Percentiles rank a stretch among this genome's conserved stretches.
phyloP scores from a whole-genome alignment of 805 yeast genomes.

The Schwanniomyces yamadae region DNA sequence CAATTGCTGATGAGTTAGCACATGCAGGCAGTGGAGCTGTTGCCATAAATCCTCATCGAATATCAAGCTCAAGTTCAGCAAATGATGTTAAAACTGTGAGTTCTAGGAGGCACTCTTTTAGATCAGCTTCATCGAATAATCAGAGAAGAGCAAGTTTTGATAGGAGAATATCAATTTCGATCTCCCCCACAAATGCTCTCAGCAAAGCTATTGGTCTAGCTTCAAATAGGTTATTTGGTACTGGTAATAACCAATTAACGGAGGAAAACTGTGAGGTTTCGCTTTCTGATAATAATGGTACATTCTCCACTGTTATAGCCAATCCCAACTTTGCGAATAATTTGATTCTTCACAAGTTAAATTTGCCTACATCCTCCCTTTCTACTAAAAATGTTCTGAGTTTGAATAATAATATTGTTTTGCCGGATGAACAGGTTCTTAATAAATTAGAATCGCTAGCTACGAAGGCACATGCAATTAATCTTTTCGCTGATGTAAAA shows the following conservation, averaged over 20 bases:
- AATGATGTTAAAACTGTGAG: conserved; percentile 16
- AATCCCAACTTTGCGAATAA: conserved; percentile 36
- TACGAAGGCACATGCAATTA: conserved; percentile 87
- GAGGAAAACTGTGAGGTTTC: neutral
- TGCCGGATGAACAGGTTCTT: conserved; percentile 40
- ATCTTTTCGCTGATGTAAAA: conserved; percentile 87
- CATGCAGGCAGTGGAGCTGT: conserved; percentile 53
- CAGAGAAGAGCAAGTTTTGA: conserved; percentile 64
- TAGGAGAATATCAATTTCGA: conserved; percentile 64
- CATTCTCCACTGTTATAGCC: conserved; percentile 20
- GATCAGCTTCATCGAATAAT: conserved; percentile 49
- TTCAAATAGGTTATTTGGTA: conserved; percentile 69
- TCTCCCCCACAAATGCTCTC: conserved; percentile 83
- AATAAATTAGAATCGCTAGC: conserved; percentile 67
- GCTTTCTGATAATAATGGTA: conserved; percentile 4
- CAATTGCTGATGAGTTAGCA: conserved; percentile 90
- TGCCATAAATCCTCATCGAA: conserved; percentile 40
- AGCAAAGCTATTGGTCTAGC: conserved; percentile 87
- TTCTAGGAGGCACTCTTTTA: conserved; percentile 35
- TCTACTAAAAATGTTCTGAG: no score
- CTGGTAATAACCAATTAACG: conserved; percentile 1
- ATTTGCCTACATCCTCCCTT: conserved; percentile 25
- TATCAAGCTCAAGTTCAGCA: conserved; percentile 22
- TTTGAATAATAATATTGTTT: no score
- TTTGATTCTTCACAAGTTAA: conserved; percentile 32